These are phyloP conservation scores for Fraxinus albicans DNA, from an alignment of 305 asterid genomes.

Conservation along the genomic window DNA sequence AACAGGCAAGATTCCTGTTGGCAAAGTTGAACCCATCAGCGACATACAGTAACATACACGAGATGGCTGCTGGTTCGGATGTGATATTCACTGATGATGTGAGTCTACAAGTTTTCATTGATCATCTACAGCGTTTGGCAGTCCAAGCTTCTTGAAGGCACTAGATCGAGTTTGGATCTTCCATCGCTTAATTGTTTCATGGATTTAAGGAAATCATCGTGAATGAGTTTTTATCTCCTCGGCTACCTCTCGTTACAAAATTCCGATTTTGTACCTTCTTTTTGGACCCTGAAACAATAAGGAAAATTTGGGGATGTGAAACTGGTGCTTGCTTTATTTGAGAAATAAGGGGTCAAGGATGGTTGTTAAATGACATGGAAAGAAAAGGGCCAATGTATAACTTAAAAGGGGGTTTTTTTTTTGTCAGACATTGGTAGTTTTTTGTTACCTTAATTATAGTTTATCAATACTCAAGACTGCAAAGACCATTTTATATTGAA, in stretches of 20 bases:
- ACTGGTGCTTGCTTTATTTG: background rate
- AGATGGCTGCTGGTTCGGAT: conserved; percentile 84
- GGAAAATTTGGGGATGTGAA: background rate
- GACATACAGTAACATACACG: conserved; percentile 78
- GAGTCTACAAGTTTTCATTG: conserved; percentile 86
- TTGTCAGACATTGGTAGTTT: background rate
- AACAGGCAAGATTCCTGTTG: conserved; percentile 90
- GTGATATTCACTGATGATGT: conserved; percentile 95
- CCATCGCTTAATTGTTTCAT: background rate
- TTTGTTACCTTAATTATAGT: background rate
- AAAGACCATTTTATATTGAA: background rate
- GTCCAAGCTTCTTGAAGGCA: conserved; percentile 76
- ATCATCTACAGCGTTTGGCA: conserved; percentile 95
- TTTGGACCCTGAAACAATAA: background rate
- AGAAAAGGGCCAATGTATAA: background rate
- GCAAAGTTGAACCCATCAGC: conserved; percentile 98
- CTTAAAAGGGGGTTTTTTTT: background rate
- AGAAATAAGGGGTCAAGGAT: background rate
- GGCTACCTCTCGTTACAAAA: conserved; percentile 1
- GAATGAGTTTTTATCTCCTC: conserved; percentile 4
- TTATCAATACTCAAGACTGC: background rate
- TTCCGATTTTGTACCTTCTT: background rate
- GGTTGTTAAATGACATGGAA: background rate
- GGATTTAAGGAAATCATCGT: background rate
- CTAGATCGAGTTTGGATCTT: background rate